These are phyloP conservation scores for Ophiocordyceps camponoti-rufipedis DNA, from an alignment of 2,329 filamentous ascomycete species.

Conservation along the genomic window DNA sequence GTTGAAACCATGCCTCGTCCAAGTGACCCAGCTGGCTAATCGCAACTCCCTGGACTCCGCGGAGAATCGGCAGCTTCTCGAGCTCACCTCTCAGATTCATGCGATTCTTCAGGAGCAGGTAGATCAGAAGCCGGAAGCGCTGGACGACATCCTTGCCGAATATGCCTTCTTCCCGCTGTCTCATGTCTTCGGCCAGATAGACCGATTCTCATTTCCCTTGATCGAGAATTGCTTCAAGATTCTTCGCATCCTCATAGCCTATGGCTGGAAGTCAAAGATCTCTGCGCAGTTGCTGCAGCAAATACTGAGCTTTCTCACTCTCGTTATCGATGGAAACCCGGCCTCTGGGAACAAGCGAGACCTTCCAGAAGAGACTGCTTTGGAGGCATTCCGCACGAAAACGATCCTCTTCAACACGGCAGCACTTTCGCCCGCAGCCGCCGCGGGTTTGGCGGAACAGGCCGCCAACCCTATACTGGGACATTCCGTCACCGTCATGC, in stretches of 20 bases:
- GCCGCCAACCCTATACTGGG: conserved; percentile 61
- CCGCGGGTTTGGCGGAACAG: conserved; percentile 31
- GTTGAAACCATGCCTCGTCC: conserved; percentile 45
- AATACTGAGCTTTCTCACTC: conserved; percentile 66
- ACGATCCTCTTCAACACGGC: conserved; percentile 44
- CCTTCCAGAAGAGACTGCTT: conserved; percentile 54
- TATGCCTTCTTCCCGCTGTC: conserved; percentile 91
- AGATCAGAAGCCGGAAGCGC: conserved; percentile 21
- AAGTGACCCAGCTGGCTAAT: conserved; percentile 38
- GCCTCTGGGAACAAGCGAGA: conserved; percentile 24
- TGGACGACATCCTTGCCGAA: conserved; percentile 76
- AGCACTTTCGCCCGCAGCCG: conserved; percentile 27
- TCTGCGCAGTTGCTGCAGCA: conserved; percentile 61
- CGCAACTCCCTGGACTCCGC: conserved; percentile 23
- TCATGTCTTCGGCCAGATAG: conserved; percentile 63
- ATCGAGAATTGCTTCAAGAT: conserved; percentile 64
- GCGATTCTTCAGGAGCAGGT: conserved; percentile 26
- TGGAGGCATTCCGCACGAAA: conserved; percentile 54
- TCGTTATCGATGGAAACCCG: conserved; percentile 59
- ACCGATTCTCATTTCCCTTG: conserved; percentile 49
- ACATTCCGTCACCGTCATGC: conserved; percentile 61
- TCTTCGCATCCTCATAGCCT: conserved; percentile 50
- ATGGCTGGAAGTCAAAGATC: conserved; percentile 64
- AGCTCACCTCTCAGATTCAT: conserved; percentile 26
- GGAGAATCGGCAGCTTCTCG: conserved; percentile 23